Percentiles rank a stretch among this genome's conserved stretches.
These are phyloP conservation scores for Zopfochytrium polystomum DNA, from an alignment of 371 early-diverging fungal genomes.

Conservation along the genomic window DNA sequence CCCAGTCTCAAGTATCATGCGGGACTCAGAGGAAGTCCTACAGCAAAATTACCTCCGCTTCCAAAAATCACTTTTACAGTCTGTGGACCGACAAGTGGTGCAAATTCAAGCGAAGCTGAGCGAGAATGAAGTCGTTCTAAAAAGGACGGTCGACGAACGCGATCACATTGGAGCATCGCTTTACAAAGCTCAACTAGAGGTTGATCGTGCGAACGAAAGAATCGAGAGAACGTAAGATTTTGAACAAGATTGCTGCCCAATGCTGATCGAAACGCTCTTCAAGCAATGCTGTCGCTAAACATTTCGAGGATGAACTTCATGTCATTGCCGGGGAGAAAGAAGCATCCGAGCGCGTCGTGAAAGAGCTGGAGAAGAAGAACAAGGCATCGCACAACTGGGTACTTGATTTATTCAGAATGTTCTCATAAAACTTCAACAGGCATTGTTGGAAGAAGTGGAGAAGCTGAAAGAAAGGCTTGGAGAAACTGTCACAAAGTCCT, in stretches of 20 bases:
- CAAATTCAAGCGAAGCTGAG: conserved; percentile 32
- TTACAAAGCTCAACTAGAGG: conserved; percentile 36
- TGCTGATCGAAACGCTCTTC: conserved; percentile 4
- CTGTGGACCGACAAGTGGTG: conserved; percentile 39
- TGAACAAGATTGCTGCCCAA: conserved; percentile 3
- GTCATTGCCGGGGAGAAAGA: neutral
- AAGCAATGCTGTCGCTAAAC: neutral
- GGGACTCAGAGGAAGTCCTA: no score
- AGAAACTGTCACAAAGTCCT: conserved; percentile 27
- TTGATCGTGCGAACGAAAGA: conserved; percentile 33
- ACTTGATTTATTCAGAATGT: neutral
- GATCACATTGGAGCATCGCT: conserved; percentile 35
- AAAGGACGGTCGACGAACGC: conserved; percentile 37
- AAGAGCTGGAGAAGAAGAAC: conserved; percentile 1
- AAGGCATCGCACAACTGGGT: conserved; percentile 8
- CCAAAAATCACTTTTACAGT: conserved; percentile 37
- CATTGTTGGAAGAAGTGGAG: conserved; percentile 12
- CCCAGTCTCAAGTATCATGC: no score
- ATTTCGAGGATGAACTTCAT: conserved; percentile 12
- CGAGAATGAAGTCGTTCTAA: conserved; percentile 33
- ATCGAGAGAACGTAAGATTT: conserved; percentile 10
- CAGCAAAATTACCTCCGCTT: conserved; percentile 38
- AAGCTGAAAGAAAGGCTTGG: conserved; percentile 17
- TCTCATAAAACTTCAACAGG: conserved; percentile 1
- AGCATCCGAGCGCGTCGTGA: conserved; percentile 3